Base-by-base conservation (phyloP, 179 eudicot species). In the Beta lomatogona region DNA sequence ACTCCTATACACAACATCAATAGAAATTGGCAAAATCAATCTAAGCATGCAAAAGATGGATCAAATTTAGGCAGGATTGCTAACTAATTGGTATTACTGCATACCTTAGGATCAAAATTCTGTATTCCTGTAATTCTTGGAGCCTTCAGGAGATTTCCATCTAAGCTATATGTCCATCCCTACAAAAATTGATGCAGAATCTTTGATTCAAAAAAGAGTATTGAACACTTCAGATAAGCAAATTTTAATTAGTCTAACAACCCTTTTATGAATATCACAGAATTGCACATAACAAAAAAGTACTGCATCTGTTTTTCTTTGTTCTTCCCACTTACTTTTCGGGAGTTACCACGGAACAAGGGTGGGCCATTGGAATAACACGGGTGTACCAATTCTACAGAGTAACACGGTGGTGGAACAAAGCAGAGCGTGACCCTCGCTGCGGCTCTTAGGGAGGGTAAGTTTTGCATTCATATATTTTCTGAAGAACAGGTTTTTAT, bases 141-240 rank as follows among this genome's bases (percentile, higher is more conserved):
- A 78, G 99, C 96, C 89, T 88, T 95, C 69, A 88, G 76, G 83
- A 95, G 98, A 87, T 84, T 84, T 86, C 99, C 99, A 77, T 85
- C 89, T 74, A 94, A 90, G 31, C 95, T 93, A 57, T 94, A 95
- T 28, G 99, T 95, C 99, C 99, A 95, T 83, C 96, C 99, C 98
- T 93, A 79, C 63, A 76, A 61, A 66, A 12, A 28, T 16, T 18
- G 48, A 52, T n/a, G 75, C 57, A 44, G 9, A 14, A 7, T 18
- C 31, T 53, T n/a, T 31, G 9, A 0, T 41, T 1, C 15, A 21
- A 19, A 68, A 5, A 6, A 4, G 31, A 44, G 41, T 2, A 77
- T 12, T 53, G 54, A 19, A 9, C 41, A 15, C 18, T 54, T 14
- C 9, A 28, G 25, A 46, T 45, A 19, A 63, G 28, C 8, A 41